Evolutionary conservation across 306 rosid genomes (phyloP).

Genomic region (Phaseolus lunatus): DNA sequence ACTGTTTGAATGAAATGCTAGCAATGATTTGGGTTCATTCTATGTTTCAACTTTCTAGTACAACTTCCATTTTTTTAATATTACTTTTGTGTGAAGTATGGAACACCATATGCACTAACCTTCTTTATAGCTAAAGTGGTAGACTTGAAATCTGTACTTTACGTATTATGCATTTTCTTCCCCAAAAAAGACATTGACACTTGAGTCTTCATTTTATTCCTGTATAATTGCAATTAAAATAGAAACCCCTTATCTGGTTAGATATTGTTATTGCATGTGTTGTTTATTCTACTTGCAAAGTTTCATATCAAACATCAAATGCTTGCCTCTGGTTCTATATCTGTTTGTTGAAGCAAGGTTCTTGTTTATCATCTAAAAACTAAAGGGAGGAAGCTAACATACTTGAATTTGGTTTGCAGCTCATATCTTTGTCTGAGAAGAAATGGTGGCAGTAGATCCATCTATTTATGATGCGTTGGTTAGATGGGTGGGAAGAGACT

Average conservation of each 20-base stretch:
- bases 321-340: background rate
- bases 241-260: background rate
- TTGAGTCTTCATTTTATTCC: conserved; percentile 1
- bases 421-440: conserved; percentile 80
- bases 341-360: conserved; percentile 14
- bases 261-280: background rate
- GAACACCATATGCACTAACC: background rate
- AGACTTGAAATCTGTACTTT: background rate
- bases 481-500: conserved; percentile 29
- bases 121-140: background rate
- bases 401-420: conserved; percentile 63
- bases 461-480: background rate
- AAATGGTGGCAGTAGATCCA: conserved; percentile 62
- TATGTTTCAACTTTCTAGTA: background rate
- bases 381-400: conserved; percentile 24
- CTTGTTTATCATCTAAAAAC: conserved; percentile 10
- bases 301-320: conserved; percentile 4
- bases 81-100: conserved; percentile 1
- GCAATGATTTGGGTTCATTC: conserved; percentile 12
- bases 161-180: background rate
- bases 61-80: background rate
- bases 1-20: conserved; percentile 6
- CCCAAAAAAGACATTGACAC: background rate
- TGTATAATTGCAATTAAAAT: background rate
- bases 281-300: background rate